These are phyloP conservation scores for Asterochloris erici DNA, from an alignment of 139 green algal genomes.

Conservation along the genomic window DNA sequence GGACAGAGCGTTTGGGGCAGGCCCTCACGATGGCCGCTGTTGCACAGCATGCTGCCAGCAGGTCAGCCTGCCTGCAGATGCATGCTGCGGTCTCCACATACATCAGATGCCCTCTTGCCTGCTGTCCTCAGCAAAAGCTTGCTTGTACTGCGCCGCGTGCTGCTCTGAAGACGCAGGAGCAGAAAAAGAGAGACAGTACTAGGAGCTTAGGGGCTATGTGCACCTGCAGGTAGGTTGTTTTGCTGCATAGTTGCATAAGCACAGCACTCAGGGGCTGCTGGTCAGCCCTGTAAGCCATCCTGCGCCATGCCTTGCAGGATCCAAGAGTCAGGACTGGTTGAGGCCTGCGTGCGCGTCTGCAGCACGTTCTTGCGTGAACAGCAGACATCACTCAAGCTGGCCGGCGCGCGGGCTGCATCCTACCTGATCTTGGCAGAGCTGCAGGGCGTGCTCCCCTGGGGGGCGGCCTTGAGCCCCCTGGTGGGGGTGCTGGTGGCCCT, in stretches of 20 bases:
- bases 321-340: no score
- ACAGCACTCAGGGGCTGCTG: no score
- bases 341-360: no score
- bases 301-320: no score
- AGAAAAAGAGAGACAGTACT: no score
- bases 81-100: neutral
- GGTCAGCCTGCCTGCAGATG: neutral
- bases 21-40: conserved; percentile 31
- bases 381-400: conserved; percentile 44
- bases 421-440: conserved; percentile 22
- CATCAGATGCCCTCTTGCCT: neutral
- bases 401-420: conserved; percentile 38
- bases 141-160: neutral
- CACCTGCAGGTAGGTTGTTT: no score
- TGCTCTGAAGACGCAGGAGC: no score
- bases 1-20: conserved; percentile 21
- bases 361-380: conserved; percentile 22
- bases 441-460: conserved; percentile 10
- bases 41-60: conserved; percentile 8
- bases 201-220: no score
- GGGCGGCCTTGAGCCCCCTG: conserved; percentile 27
- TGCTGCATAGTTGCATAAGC: no score
- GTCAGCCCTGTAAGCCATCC: no score
- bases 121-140: neutral
- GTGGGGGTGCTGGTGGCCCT: conserved; percentile 47